Base-by-base conservation (phyloP, 2,329 filamentous ascomycete species). In the Chaetoscypha palmicola region DNA sequence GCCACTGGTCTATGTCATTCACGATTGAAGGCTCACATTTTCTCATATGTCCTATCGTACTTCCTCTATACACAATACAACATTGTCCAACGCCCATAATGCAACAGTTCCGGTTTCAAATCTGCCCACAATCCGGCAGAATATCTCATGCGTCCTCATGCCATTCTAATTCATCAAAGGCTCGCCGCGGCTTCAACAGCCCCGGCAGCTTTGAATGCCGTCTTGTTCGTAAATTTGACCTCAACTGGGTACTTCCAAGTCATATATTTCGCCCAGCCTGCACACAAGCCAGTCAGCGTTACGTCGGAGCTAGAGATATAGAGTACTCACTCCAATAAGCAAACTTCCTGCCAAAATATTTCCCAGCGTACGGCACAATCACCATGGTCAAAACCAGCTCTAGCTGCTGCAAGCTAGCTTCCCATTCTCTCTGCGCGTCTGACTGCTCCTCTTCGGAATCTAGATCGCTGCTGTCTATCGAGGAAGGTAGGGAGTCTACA, bases 321-420 rank as follows among this genome's bases (percentile, higher is more conserved):
- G 31, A 19, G 46, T 19, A 72, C 83, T 64, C 74, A 96, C 91
- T 88, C 87, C 89, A 96, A 63, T 94, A 96, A 47, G 91, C 91
- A 70, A 90, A 94, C 66, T 88, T 94, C 64, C 92, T 77, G 35
- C 92, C 92, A 64, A 96, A 79, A 68, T 89, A 97, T 68, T 97
- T 98, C 47, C 92, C 92, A 55, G 88, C 71, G 65, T 94, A 96
- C 2, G 92, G 92, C 39, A 98, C 83, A 56, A 97, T 66, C 38
- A 97, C 85, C 88, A 98, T 94, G 16, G 86, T 94, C 62, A 97
- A 67, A 54, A 98, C 73, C 53, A 97, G 73, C 69, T 98, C 89
- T 48, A 98, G 68, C 68, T 98, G 92, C 66, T 96, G 87, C 51
- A 98, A 69, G 58, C 86, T 94, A 59, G 90, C 86, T 58, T 91